Conservation (phyloP, 2,329 filamentous ascomycete genomes). For the Alternaria sp. region DNA sequence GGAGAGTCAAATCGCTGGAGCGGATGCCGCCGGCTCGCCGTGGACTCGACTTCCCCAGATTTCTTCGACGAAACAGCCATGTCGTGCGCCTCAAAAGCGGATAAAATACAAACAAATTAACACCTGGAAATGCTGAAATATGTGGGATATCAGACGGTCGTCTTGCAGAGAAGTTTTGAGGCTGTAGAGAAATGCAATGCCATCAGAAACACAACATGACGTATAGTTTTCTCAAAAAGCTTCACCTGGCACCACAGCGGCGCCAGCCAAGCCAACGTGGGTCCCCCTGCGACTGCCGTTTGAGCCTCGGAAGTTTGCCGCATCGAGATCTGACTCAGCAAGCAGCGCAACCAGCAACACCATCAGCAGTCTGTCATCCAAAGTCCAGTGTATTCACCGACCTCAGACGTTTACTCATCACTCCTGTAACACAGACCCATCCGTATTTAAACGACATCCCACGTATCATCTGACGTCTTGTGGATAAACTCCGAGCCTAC, state of each 20-base stretch:
- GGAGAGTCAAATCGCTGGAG: conserved; percentile 72
- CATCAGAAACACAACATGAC: conserved; percentile 13
- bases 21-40: conserved; percentile 58
- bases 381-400: not conserved
- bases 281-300: conserved; percentile 1
- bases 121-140: not conserved
- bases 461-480: conserved; percentile 10
- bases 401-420: not conserved
- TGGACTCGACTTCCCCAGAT: conserved; percentile 12
- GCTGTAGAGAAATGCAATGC: not conserved
- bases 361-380: not conserved
- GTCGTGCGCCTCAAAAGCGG: not conserved
- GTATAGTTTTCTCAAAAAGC: conserved; percentile 4
- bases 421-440: not conserved
- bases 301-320: conserved; percentile 18
- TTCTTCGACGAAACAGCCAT: conserved; percentile 8
- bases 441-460: not conserved
- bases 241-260: not conserved
- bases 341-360: not conserved
- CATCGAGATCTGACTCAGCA: conserved; percentile 4
- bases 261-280: conserved; percentile 21
- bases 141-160: not conserved
- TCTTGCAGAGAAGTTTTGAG: not conserved
- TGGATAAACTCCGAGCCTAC: not conserved
- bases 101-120: not conserved